A percentile compares a stretch with the other conserved stretches of the same genome.
These are phyloP conservation scores for Coemansia sp. DNA, from an alignment of 192 early-diverging fungal species.

Conservation along the genomic window DNA sequence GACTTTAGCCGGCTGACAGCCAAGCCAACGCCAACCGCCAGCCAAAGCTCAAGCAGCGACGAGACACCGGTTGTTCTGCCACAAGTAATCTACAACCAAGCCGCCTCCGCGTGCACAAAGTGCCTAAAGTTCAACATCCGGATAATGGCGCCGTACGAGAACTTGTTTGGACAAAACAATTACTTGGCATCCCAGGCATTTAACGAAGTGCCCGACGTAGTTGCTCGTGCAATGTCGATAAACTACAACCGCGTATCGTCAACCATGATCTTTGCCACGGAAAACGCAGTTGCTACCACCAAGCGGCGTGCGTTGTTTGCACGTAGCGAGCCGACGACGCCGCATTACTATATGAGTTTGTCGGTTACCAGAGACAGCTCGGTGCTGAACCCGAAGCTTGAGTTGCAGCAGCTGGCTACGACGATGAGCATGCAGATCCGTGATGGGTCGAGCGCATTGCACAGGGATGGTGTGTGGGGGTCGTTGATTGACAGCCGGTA, in stretches of 20 bases:
- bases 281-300: constrained; percentile 15
- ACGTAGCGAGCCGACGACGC: constrained; percentile 11
- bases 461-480: constrained; percentile 39
- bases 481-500: constrained; percentile 30
- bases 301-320: constrained; percentile 11
- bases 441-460: constrained; percentile 33
- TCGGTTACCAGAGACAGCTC: constrained; percentile 37
- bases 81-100: constrained; percentile 39
- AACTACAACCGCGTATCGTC: constrained; percentile 40
- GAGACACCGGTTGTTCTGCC: constrained; percentile 5
- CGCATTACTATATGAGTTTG: constrained; percentile 48
- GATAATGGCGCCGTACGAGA: constrained; percentile 45
- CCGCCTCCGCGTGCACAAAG: constrained; percentile 37
- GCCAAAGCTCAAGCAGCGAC: not conserved
- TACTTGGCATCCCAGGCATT: constrained; percentile 48
- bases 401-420: constrained; percentile 44
- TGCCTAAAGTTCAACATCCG: constrained; percentile 43
- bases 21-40: constrained; percentile 9
- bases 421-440: constrained; percentile 28
- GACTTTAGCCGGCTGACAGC: constrained; percentile 42
- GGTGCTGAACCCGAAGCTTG: constrained; percentile 35
- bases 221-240: constrained; percentile 38
- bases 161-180: constrained; percentile 49
- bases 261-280: constrained; percentile 31
- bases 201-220: constrained; percentile 30